Percentiles rank a stretch among this genome's conserved stretches.
Evolutionary conservation across 2,329 filamentous ascomycete species (phyloP).

Genomic region (Parasarocladium wereldwijsianum): DNA sequence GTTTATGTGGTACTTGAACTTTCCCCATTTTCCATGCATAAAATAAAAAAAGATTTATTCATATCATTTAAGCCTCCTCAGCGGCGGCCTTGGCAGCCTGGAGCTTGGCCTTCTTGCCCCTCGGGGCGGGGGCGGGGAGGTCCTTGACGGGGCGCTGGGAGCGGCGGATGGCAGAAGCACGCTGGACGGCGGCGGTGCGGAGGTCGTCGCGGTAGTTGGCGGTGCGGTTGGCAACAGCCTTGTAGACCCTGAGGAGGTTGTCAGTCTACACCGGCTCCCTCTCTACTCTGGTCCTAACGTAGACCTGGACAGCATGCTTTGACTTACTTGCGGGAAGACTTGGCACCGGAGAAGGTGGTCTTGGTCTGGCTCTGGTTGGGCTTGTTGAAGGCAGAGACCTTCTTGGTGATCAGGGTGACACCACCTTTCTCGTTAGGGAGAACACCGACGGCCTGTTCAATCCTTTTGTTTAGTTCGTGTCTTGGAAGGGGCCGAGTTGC

Average conservation of each 20-base stretch:
- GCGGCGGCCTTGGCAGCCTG: constrained; percentile 37
- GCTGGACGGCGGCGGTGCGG: constrained; percentile 64
- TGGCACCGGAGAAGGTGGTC: constrained; percentile 56
- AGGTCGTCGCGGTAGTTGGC: constrained; percentile 80
- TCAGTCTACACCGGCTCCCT: constrained; percentile 9
- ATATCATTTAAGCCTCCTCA: constrained; percentile 16
- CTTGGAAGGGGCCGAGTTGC: not conserved
- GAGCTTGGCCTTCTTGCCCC: constrained; percentile 69
- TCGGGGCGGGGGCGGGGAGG: constrained; percentile 55
- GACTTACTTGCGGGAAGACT: constrained; percentile 55
- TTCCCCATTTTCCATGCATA: not conserved
- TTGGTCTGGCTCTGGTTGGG: constrained; percentile 53
- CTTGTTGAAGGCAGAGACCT: constrained; percentile 54
- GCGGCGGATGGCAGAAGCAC: constrained; percentile 71
- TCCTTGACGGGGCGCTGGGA: constrained; percentile 71
- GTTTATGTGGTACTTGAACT: too few species aligned
- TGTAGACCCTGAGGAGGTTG: constrained; percentile 56
- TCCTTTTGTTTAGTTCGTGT: constrained; percentile 12
- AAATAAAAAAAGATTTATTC: not conserved
- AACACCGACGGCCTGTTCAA: constrained; percentile 66
- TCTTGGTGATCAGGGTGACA: constrained; percentile 75
- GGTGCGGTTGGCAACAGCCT: constrained; percentile 66
- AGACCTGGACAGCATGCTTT: constrained; percentile 4
- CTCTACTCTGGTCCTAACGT: not conserved
- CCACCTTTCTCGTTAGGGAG: constrained; percentile 62